phyloP scores from a whole-genome alignment of 1,284 basidiomycete species.

The Leucoagaricus sp. region DNA sequence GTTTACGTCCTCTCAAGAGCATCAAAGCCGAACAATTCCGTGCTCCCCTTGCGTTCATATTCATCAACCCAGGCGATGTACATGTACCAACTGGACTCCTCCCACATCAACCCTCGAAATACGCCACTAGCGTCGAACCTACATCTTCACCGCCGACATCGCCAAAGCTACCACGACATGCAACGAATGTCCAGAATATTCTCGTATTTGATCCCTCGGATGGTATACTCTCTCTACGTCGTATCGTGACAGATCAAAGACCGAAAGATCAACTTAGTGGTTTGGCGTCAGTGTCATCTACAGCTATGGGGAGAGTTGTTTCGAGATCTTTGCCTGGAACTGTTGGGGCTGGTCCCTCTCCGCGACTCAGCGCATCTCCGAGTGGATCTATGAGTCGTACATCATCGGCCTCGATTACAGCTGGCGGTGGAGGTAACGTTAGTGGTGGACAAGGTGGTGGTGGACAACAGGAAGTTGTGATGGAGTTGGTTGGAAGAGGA shows the following conservation, averaged over 20 bases:
- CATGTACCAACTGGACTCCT: constrained; percentile 11
- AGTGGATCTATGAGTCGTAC: constrained; percentile 43
- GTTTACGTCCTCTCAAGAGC: constrained; percentile 43
- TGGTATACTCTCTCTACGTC: constrained; percentile 55
- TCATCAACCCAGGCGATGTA: constrained; percentile 44
- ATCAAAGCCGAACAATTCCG: constrained; percentile 26
- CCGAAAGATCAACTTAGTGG: constrained; percentile 21
- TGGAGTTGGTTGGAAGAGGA: constrained; percentile 54
- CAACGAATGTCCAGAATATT: constrained; percentile 59
- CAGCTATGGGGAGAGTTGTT: constrained; percentile 1
- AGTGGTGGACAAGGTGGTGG: constrained; percentile 11
- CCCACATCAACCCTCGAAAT: constrained; percentile 22
- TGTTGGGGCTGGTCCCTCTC: constrained; percentile 8
- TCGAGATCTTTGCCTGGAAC: constrained; percentile 11
- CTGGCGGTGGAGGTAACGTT: constrained; percentile 1
- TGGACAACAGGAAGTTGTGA: constrained; percentile 8
- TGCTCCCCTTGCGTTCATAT: constrained; percentile 55
- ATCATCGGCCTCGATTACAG: constrained; percentile 25
- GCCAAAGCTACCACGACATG: constrained; percentile 34
- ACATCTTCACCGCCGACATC: constrained; percentile 20
- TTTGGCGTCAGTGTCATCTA: background rate
- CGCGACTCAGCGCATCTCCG: constrained; percentile 15
- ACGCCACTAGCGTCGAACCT: constrained; percentile 6
- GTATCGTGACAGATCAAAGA: constrained; percentile 47
- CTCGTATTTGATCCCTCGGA: constrained; percentile 66